A percentile compares a stretch with the other conserved stretches of the same genome.
Evolutionary conservation across 768 basidiomycete genomes (phyloP).

Genomic region (Pholiota molesta): DNA sequence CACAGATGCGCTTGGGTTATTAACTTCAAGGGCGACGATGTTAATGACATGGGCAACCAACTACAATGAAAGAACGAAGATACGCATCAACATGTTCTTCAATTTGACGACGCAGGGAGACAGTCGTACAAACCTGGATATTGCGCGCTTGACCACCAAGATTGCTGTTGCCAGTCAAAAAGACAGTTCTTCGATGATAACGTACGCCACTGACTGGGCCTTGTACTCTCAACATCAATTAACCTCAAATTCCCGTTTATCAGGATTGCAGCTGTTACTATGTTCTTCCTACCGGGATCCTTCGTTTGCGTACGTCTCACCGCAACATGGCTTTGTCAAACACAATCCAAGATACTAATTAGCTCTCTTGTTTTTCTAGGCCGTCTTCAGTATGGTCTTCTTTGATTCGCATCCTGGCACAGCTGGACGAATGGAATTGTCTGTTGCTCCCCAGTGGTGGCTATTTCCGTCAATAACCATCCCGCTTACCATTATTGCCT

Average conservation of each 20-base stretch:
- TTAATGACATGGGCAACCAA: neutral
- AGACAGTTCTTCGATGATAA: conserved; percentile 17
- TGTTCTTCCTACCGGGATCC: conserved; percentile 17
- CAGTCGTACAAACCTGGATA: conserved; percentile 12
- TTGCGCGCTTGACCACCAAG: conserved; percentile 11
- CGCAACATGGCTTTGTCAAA: neutral
- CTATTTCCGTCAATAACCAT: conserved; percentile 11
- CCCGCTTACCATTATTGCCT: conserved; percentile 12
- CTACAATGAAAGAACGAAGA: neutral
- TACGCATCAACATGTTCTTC: neutral
- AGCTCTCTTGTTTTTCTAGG: conserved; percentile 1
- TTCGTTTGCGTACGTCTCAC: conserved; percentile 12
- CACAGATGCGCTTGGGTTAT: neutral
- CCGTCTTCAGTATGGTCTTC: conserved; percentile 15
- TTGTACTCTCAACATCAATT: neutral
- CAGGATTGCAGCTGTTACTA: conserved; percentile 16
- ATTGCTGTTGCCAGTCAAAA: conserved; percentile 12
- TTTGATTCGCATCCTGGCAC: conserved; percentile 1
- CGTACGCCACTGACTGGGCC: conserved; percentile 3
- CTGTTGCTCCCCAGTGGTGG: conserved; percentile 10
- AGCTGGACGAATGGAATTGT: neutral
- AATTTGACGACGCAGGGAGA: conserved; percentile 7
- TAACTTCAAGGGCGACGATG: neutral
- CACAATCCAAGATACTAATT: neutral
- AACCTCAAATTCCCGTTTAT: no score